Evolutionary conservation across 164 flowering plant species (phyloP), one percentile per base, ranked within the genome.

Genomic region (Dillenia turbinata): DNA sequence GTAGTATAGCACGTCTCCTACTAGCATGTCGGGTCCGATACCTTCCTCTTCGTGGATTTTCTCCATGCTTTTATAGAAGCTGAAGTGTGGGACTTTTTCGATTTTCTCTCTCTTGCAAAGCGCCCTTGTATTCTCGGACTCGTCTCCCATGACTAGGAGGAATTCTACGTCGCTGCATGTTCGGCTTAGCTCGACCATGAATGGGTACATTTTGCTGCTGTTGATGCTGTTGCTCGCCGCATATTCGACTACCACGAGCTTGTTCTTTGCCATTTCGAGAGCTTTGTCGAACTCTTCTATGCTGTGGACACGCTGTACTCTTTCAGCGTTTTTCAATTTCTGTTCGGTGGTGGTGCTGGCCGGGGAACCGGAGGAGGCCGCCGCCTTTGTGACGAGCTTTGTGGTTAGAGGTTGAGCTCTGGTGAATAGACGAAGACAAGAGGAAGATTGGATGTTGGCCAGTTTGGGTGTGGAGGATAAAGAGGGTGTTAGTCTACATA

Each of bases 1-100:
- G 70, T 93, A 93, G 80, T 93, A 92, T 8, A 92, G 59, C 44
- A 92, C 97, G 49, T 93, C 98, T 3, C 97, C 98, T 8, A 75
- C 63, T 0, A 93, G 85, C 78, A 61, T 64, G 48, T 90, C 96
- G 0, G 94, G 97, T 0, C 90, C 96, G 1, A 93, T 90, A 0
- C 81, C 96, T 65, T 88, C 96, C 67, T 92, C 96, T 22, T 92
- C 96, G 60, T 90, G 96, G 43, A 93, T 84, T 63, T 84, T 87
- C 75, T 88, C 90, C 87, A 75, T 81, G 75, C 72, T 61, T 68
- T 90, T 88, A 86, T 88, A 90, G 75, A 93, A 93, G 71, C 83
- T 87, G 76, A 93, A 93, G 75, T 90, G 97, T 0, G 98, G 96
- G 44, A 88, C 96, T 60, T 75, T 60, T 0, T 81, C 82, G 9